Base-by-base conservation (phyloP, 768 basidiomycete genomes). In the Mycena amicta region DNA sequence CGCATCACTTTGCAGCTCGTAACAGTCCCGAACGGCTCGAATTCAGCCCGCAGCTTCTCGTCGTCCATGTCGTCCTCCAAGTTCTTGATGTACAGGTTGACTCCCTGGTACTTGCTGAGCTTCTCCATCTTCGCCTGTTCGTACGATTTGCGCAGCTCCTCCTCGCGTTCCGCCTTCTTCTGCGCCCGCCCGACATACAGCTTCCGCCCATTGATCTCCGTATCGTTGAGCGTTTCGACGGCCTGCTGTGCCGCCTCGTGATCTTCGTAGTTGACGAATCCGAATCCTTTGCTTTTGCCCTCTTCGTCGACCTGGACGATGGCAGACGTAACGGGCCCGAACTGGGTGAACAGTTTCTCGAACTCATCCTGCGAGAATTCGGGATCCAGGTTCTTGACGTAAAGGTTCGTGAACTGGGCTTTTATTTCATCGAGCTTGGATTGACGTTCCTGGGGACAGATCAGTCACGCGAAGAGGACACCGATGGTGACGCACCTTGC, bases 21-120 rank as follows among this genome's bases (percentile, higher is more conserved):
- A 79, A 99, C 95, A 62, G 92, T 85, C 52, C 97, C 97, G 74
- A 93, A 98, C 15, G 93, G 87, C 76, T 98, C 95, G 70, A 99
- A 99, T 76, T 98, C 97, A 65, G 84, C 80, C 61, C 95, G 92
- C 68, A 99, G 89, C 75, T 95, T 95, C 58, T 99, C 97, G 69
- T 99, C 97, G 70, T 98, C 94, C 56, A 97, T 83, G 67, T 97
- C 95, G 73, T 98, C 96, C 75, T 98, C 96, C 74, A 99, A 78
- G 80, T 99, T 99, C 86, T 98, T 99, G 87, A 98, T 89, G 81
- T 98, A 99, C 56, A 99, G 83, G 80, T 99, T 99, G 74, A 98
- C 95, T 56, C 97, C 97, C 67, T 97, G 95, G 69, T 93, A 97
- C 78, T 99, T 99, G 88, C 88, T 91, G 69, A 95, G 75, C 76